Evolutionary conservation across 805 yeast genomes (phyloP), one percentile per base, ranked within the genome.

Genomic region (Lipomyces lipofer): DNA sequence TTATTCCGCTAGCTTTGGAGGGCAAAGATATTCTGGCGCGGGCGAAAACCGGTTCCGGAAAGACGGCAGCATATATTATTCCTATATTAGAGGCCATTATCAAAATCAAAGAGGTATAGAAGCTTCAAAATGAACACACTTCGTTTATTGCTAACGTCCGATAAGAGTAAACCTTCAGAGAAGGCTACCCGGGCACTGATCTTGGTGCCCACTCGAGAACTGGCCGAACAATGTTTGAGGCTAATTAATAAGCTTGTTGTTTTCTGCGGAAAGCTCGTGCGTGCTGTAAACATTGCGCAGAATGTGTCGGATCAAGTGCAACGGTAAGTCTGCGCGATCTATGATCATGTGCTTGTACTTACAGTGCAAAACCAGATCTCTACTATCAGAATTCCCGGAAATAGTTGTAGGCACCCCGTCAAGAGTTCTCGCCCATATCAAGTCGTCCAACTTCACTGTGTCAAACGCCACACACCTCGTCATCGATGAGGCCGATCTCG

Each of bases 41-140:
- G 67, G 97, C 98, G 5, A 83, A 88, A 24, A 92, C 99, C 0
- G 99, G 99, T 3, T 86, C 96, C 7, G 98, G 98, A 61, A 92
- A 92, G 71, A 92, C 98, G 0, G 87, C 88, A 9, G 95, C 97
- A 1, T 92, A 92, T 68, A 72, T 85, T 59, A 79, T 92, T 46
- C 99, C 99, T 5, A 84, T 94, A 15, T 70, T 94, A 38, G 95
- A 94, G 69, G 78, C 83, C 38, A 79, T 94, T 38, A 73, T 92
- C 55, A 73, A 75, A 13, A 19, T 40, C 15, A 44, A 51, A 46
- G 51, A 53, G 51, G 61, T 55, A 29, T 1, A n/a, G n/a, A n/a
- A n/a, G n/a, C n/a, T n/a, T n/a, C n/a, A n/a, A n/a, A n/a, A n/a
- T 13, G 35, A 30, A 30, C 35, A 13, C 12, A 30, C 35, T 12